phyloP scores from a whole-genome alignment of 306 rosid genomes.

The Psophocarpus tetragonolobus region DNA sequence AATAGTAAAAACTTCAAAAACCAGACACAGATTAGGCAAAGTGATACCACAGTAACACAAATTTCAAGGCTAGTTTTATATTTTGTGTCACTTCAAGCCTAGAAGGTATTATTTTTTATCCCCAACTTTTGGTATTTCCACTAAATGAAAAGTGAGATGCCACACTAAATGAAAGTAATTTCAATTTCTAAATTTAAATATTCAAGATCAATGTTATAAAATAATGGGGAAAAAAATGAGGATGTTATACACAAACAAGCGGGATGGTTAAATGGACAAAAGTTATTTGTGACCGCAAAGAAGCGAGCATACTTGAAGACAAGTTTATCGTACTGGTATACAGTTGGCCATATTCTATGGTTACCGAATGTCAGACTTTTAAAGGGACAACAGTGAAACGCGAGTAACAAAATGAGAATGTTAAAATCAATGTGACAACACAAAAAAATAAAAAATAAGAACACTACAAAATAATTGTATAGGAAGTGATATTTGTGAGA shows the following conservation, averaged over 20 bases:
- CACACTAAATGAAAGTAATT: neutral
- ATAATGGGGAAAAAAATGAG: neutral
- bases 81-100: neutral
- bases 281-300: neutral
- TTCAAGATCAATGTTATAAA: neutral
- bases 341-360: neutral
- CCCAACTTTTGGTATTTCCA: neutral
- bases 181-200: neutral
- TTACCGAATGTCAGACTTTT: neutral
- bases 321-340: neutral
- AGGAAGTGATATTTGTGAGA: neutral
- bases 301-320: too few relatives aligned
- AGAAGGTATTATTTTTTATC: neutral
- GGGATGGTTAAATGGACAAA: neutral
- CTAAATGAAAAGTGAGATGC: neutral
- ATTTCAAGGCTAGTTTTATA: neutral
- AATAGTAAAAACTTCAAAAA: constrained; percentile 1
- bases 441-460: neutral
- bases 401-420: neutral
- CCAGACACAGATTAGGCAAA: neutral
- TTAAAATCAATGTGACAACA: neutral
- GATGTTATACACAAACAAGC: neutral
- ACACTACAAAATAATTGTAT: neutral
- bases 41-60: neutral
- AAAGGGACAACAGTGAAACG: neutral